These are phyloP conservation scores for Xylariaceae sp. DNA, from an alignment of 2,329 filamentous ascomycete species.

Conservation along the genomic window DNA sequence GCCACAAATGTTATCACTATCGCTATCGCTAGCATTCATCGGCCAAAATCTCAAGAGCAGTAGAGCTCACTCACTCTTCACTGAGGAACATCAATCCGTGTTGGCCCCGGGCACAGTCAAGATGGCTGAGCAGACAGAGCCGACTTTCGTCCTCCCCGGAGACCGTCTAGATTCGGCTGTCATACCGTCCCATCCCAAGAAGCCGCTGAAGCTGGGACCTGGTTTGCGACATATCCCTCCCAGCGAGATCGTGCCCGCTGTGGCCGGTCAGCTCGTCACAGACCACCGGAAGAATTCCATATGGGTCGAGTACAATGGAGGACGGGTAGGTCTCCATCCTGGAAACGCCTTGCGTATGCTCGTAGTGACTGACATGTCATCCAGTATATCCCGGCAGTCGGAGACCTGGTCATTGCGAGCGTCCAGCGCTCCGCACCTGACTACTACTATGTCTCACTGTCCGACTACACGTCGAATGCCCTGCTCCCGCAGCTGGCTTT, in stretches of 20 bases:
- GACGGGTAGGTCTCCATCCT: constrained; percentile 47
- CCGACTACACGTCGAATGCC: constrained; percentile 55
- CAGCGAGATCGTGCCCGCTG: constrained; percentile 61
- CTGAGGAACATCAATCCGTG: too few relatives aligned
- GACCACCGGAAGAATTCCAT: constrained; percentile 69
- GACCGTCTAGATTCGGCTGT: constrained; percentile 60
- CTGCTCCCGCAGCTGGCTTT: constrained; percentile 85
- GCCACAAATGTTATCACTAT: neutral
- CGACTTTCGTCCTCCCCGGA: constrained; percentile 71
- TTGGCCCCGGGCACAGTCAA: constrained; percentile 9
- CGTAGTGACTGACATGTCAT: neutral
- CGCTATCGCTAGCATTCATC: too few relatives aligned
- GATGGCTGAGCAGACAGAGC: constrained; percentile 45
- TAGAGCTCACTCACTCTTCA: too few relatives aligned
- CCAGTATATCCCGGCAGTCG: constrained; percentile 70
- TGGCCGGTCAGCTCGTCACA: constrained; percentile 58
- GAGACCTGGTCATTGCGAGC: constrained; percentile 84
- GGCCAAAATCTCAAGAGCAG: too few relatives aligned
- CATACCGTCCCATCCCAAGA: constrained; percentile 61
- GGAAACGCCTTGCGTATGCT: neutral
- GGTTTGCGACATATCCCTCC: constrained; percentile 77
- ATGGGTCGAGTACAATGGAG: constrained; percentile 65
- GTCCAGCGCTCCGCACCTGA: constrained; percentile 70
- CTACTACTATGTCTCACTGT: constrained; percentile 71
- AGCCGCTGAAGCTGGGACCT: constrained; percentile 72